These are phyloP conservation scores for Vaccinium vitisidaea DNA, from an alignment of 148 eudicot species.

Conservation along the genomic window DNA sequence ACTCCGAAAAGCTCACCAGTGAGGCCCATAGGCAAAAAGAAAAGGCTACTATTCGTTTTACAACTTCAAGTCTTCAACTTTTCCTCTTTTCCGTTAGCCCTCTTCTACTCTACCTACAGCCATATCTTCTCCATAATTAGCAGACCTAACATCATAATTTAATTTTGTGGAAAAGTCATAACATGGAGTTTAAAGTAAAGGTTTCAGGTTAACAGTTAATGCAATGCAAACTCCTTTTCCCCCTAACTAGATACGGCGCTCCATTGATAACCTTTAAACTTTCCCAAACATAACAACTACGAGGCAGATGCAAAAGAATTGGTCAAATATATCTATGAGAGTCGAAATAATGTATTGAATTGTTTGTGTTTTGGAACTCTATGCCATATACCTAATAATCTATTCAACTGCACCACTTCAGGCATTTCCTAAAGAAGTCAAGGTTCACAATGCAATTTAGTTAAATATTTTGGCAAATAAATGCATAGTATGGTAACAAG, in stretches of 20 bases:
- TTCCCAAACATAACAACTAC: neutral
- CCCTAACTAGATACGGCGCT: neutral
- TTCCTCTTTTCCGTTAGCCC: constrained; percentile 1
- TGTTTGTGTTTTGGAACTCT: neutral
- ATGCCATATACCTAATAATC: neutral
- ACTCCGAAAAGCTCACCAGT: neutral
- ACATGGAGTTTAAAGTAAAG: neutral
- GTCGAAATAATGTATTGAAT: neutral
- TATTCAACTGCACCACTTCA: neutral
- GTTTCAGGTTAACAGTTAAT: neutral
- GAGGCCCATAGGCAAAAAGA: neutral
- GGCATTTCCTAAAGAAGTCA: neutral
- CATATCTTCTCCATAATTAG: neutral
- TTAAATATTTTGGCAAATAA: neutral
- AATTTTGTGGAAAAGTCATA: neutral
- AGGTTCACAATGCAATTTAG: constrained; percentile 8
- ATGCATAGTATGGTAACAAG: neutral
- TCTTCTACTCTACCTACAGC: constrained; percentile 9
- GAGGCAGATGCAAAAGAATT: neutral
- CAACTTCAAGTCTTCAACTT: neutral
- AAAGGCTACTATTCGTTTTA: neutral
- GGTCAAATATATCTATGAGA: neutral
- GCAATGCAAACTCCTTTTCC: neutral
- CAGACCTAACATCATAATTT: neutral
- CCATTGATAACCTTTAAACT: neutral